phyloP scores from a whole-genome alignment of 306 rosid genomes.

The Cicer judaicum region DNA sequence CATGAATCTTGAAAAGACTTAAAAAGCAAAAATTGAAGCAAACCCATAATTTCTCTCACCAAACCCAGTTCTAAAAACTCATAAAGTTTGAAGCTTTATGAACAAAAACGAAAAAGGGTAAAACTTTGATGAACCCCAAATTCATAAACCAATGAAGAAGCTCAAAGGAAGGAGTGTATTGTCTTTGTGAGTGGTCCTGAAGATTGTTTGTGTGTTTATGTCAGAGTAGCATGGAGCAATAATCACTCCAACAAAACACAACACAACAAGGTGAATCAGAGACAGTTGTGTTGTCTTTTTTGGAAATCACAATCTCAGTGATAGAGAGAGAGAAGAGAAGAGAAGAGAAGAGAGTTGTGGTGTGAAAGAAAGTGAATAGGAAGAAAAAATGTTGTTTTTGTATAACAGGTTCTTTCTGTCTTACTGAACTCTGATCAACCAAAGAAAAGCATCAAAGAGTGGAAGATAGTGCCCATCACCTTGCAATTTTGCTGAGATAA shows the following conservation, averaged over 20 bases:
- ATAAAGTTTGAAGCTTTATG: constrained; percentile 52
- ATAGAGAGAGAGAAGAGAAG: constrained; percentile 43
- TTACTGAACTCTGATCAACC: constrained; percentile 54
- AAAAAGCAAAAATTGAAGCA: constrained; percentile 35
- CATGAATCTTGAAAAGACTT: constrained; percentile 33
- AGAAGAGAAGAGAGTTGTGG: not conserved
- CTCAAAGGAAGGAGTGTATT: not conserved
- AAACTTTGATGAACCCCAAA: constrained; percentile 56
- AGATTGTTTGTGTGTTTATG: constrained; percentile 12
- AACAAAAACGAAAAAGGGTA: constrained; percentile 34
- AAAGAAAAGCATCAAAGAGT: constrained; percentile 59
- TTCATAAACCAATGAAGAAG: constrained; percentile 40
- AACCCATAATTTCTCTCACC: constrained; percentile 40
- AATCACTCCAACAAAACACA: constrained; percentile 54
- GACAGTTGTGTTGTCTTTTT: constrained; percentile 54
- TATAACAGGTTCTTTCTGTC: constrained; percentile 56
- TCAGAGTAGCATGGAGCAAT: constrained; percentile 49
- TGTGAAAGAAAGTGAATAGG: constrained; percentile 35
- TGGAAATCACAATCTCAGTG: constrained; percentile 49
- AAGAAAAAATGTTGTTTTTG: constrained; percentile 55
- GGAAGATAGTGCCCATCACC: constrained; percentile 47
- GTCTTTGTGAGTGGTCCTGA: constrained; percentile 51
- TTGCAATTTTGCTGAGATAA: constrained; percentile 37
- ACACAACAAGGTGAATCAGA: constrained; percentile 52
- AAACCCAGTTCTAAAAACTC: constrained; percentile 44